Base-by-base conservation (phyloP, 148 eudicot species). In the Amaranthus cruentus region DNA sequence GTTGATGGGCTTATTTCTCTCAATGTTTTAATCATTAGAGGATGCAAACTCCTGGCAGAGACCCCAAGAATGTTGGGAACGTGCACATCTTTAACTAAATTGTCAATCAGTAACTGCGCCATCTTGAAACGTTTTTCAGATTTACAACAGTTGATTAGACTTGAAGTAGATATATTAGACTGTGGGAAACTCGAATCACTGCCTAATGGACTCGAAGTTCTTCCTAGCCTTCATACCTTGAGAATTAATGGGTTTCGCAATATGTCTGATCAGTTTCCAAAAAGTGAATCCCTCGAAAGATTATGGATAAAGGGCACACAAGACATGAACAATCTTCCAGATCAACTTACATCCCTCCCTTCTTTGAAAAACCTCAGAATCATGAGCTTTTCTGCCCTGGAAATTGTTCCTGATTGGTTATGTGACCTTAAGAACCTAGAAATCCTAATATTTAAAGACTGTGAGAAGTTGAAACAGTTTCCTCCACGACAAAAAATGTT, bases 141-240 rank as follows among this genome's bases (percentile, higher is more conserved):
- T 70, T n/a, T 56, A 1, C 3, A 10, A 44, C 0, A 1, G 13
- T 28, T 13, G 14, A 13, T 5, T 8, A n/a, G 15, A 38, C 63
- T 70, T 67, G 46, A 50, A 10, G 55, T 67, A 67, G 70, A 67
- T 67, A 67, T 67, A 49, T 4, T 49, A 51, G 70, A 67, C n/a
- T 62, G 47, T 21, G 14, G 0, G 46, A 4, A 9, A 0, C 8
- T 67, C 4, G 5, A 5, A 15, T 15, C 70, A 13, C 5, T 50
- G 56, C 70, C 56, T 49, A 9, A 3, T 49, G 70, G 56, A 7
- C 43, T 67, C 51, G 4, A 67, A 9, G 5, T 3, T 67, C 70
- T 67, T 21, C 11, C 56, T 9, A 18, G 5, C 7, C 70, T 67
- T 4, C 55, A 14, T 1, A 51, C 53, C 56, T 1, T 67, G 70